A percentile compares a stretch with the other conserved stretches of the same genome.
These are phyloP conservation scores for Antarctomyces pellizariae DNA, from an alignment of 495 filamentous ascomycete genomes.

Conservation along the genomic window DNA sequence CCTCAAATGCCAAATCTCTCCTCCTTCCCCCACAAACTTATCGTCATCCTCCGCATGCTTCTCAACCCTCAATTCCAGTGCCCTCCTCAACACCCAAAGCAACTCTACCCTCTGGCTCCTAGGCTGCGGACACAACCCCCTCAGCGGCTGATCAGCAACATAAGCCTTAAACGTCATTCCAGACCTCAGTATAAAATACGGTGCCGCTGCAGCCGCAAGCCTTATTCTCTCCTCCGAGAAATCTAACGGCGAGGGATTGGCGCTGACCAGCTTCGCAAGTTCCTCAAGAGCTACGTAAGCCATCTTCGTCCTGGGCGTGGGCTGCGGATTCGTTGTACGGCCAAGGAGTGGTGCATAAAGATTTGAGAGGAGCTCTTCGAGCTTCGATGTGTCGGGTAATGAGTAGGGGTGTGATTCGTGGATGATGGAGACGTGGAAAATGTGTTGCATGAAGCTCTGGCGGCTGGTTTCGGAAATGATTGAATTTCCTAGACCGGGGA, in stretches of 20 bases:
- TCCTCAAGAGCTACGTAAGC: slow-evolving; percentile 61
- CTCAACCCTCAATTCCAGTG: slow-evolving; percentile 45
- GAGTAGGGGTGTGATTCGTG: slow-evolving; percentile 45
- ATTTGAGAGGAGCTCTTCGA: slow-evolving; percentile 31
- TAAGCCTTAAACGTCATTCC: slow-evolving; percentile 61
- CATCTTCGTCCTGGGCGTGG: slow-evolving; percentile 44
- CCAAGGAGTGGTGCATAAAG: slow-evolving; percentile 44
- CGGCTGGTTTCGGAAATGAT: slow-evolving; percentile 41
- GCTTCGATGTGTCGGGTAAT: slow-evolving; percentile 24
- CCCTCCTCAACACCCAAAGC: slow-evolving; percentile 36
- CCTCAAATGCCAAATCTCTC: slow-evolving; percentile 48
- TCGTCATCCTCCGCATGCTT: slow-evolving; percentile 46
- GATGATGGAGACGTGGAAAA: slow-evolving; percentile 71
- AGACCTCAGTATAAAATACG: slow-evolving; percentile 63
- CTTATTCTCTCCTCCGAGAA: slow-evolving; percentile 14
- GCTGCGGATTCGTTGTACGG: slow-evolving; percentile 41
- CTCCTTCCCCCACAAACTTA: slow-evolving; percentile 26
- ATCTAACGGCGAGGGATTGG: too few relatives aligned
- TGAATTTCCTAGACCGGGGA: slow-evolving; percentile 43
- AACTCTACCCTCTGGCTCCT: slow-evolving; percentile 58
- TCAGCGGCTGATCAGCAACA: slow-evolving; percentile 75
- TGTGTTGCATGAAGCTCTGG: slow-evolving; percentile 42
- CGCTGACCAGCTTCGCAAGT: slow-evolving; percentile 46
- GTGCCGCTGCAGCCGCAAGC: slow-evolving; percentile 55
- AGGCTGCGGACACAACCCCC: slow-evolving; percentile 83